Conservation (phyloP, 2,329 filamentous ascomycete genomes). For the Alternaria sp. region DNA sequence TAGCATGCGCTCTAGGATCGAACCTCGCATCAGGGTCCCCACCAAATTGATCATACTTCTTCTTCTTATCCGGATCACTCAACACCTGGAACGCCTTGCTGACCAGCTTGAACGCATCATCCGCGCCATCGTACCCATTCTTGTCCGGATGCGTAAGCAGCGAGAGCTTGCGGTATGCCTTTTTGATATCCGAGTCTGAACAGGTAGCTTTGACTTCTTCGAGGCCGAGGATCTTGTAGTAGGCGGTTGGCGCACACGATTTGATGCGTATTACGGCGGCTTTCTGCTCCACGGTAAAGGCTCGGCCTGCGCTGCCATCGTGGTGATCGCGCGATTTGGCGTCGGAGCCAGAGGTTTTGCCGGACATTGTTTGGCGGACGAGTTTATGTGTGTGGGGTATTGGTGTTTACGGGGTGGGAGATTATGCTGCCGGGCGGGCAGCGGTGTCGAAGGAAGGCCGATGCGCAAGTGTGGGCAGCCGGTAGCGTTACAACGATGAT, state of each 20-base stretch:
- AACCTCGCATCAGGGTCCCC: constrained; percentile 93
- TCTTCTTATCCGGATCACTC: constrained; percentile 91
- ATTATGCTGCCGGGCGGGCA: constrained; percentile 18
- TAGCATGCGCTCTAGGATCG: constrained; percentile 65
- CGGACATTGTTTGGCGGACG: constrained; percentile 47
- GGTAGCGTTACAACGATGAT: background rate
- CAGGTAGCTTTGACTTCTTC: constrained; percentile 69
- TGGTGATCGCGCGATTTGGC: constrained; percentile 69
- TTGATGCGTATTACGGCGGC: constrained; percentile 89
- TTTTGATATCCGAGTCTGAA: constrained; percentile 89
- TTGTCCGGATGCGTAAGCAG: constrained; percentile 98
- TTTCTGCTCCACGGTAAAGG: constrained; percentile 90
- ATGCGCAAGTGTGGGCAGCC: constrained; percentile 15
- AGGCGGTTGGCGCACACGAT: constrained; percentile 82
- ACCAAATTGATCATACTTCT: constrained; percentile 86
- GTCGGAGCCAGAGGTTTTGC: constrained; percentile 55
- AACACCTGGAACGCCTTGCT: constrained; percentile 91
- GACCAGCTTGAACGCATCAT: constrained; percentile 99
- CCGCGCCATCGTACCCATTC: constrained; percentile 93
- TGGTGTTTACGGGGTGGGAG: constrained; percentile 3
- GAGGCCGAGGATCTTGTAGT: constrained; percentile 92
- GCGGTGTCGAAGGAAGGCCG: constrained; percentile 12
- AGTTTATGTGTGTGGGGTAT: constrained; percentile 12
- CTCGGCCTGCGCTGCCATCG: constrained; percentile 77
- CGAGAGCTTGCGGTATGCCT: constrained; percentile 94